phyloP scores from a whole-genome alignment of 257 asterid genomes.

The Plantago elongata region DNA sequence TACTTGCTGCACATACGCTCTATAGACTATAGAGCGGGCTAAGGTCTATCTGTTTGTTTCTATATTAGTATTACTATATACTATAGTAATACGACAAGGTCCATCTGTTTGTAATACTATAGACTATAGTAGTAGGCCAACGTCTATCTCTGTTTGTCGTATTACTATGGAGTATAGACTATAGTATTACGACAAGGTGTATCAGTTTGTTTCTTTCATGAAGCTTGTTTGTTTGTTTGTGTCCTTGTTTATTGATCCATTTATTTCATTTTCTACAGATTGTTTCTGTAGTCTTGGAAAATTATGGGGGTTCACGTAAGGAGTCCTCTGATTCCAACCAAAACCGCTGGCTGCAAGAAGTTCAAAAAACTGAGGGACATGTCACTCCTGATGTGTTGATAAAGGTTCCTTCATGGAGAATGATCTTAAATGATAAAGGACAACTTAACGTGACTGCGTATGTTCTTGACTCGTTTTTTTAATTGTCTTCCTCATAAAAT shows the following conservation, averaged over 20 bases:
- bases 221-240: too few species aligned
- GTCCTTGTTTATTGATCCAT: too few species aligned
- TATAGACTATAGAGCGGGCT: too few species aligned
- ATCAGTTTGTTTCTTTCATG: too few species aligned
- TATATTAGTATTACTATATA: too few species aligned
- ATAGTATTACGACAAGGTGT: too few species aligned
- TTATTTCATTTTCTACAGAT: conserved; percentile 40
- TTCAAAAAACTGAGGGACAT: conserved; percentile 57
- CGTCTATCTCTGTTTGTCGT: too few species aligned
- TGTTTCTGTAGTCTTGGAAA: conserved; percentile 93
- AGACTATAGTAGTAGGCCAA: too few species aligned
- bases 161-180: too few species aligned
- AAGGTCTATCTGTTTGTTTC: too few species aligned
- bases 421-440: conserved; percentile 68
- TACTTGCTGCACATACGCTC: background rate
- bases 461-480: conserved; percentile 24
- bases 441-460: conserved; percentile 68
- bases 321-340: conserved; percentile 41
- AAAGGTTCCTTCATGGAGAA: conserved; percentile 72
- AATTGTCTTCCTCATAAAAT: conserved; percentile 1
- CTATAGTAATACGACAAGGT: too few species aligned
- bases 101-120: too few species aligned
- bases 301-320: conserved; percentile 55
- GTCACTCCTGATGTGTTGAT: conserved; percentile 35
- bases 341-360: conserved; percentile 59